A percentile compares a stretch with the other conserved stretches of the same genome.
These are phyloP conservation scores for Orbilia blumenaviensis DNA, from an alignment of 2,329 filamentous ascomycete genomes.

Conservation along the genomic window DNA sequence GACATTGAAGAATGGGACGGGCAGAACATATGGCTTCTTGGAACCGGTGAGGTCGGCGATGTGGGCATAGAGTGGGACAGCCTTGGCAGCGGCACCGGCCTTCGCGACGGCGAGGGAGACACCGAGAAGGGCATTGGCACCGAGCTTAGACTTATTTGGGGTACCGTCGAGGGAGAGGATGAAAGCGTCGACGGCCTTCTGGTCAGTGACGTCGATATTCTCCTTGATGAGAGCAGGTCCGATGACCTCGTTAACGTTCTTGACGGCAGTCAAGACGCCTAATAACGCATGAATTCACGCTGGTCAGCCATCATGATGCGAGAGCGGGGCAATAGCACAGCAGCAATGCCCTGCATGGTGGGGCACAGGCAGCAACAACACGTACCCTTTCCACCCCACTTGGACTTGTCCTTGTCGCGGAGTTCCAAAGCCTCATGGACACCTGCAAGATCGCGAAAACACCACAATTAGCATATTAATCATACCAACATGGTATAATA, in stretches of 20 bases:
- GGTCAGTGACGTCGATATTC: conserved; percentile 84
- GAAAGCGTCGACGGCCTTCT: conserved; percentile 83
- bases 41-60: conserved; percentile 86
- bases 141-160: conserved; percentile 84
- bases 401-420: conserved; percentile 85
- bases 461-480: conserved; percentile 40
- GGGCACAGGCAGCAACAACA: too few species aligned
- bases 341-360: neutral
- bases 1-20: conserved; percentile 93
- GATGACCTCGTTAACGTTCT: conserved; percentile 84
- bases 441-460: too few species aligned
- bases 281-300: too few species aligned
- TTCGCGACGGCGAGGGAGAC: conserved; percentile 85
- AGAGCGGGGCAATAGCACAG: conserved; percentile 6
- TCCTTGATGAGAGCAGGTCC: conserved; percentile 83
- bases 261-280: conserved; percentile 80
- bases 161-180: conserved; percentile 85
- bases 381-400: conserved; percentile 83
- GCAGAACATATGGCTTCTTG: conserved; percentile 90
- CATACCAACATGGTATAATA: too few species aligned
- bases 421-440: conserved; percentile 92
- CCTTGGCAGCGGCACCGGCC: conserved; percentile 88
- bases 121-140: conserved; percentile 88
- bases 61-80: conserved; percentile 85
- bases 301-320: conserved; percentile 58